Base-by-base conservation (phyloP, 2,329 filamentous ascomycete species). In the Chaetomium olivaceum region DNA sequence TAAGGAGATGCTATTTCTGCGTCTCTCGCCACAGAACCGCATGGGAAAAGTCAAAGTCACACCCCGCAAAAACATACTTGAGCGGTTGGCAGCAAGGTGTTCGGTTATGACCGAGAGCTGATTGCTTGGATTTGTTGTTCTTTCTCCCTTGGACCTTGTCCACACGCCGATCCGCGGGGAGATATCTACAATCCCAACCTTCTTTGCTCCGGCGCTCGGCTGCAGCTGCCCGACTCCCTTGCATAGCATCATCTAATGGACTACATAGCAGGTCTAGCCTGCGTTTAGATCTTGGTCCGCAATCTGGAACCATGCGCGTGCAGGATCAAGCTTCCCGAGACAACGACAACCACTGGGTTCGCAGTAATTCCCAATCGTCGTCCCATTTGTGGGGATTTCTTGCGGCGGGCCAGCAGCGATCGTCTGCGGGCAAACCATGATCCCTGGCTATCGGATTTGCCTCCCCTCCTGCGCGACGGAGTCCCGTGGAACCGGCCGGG, bases 401-500 rank as follows among this genome's bases (percentile, higher is more conserved):
- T 60, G 50, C 21, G 39, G 46, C 33, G 48, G 29, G 50, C 43
- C 25, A 55, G 43, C 39, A 1, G n/a, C n/a, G n/a, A 51, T 48
- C 51, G n/a, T 33, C 54, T 8, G 8, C 16, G 23, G 11, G 12
- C 21, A 12, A 36, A 16, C 55, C 56, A 48, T 50, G 2, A 36
- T 48, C 39, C 63, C 59, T 36, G n/a, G 27, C 36, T 11, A 5
- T 56, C 57, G 39, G 56, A 33, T 62, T 46, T 65, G 56, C 9
- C 56, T 58, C 27, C 16, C 36, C 29, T n/a, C 39, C 54, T n/a
- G 31, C 39, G 25, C 46, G 61, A 51, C 65, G 56, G 36, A 31
- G 19, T 55, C 61, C 58, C 63, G 62, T 67, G 55, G 57, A 67
- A 66, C 68, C 55, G 54, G 51, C 39, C 64, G 62, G 65, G n/a